These are phyloP conservation scores for Ascoidea rubescens DNA, from an alignment of 805 yeast genomes.

Conservation along the genomic window DNA sequence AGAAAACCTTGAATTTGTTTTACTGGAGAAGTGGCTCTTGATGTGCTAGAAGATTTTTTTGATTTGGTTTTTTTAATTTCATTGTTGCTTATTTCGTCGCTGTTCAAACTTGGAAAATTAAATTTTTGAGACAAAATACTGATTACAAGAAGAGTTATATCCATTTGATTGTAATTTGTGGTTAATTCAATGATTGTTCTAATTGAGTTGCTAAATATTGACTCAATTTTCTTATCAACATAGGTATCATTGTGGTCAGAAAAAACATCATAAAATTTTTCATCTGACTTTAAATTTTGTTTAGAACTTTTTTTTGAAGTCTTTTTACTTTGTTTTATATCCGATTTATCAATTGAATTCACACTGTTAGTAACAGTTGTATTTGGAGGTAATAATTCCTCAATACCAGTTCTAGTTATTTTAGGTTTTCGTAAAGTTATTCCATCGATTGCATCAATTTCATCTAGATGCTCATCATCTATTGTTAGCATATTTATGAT, in stretches of 20 bases:
- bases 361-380: constrained; percentile 8
- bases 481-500: constrained; percentile 59
- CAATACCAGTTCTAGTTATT: constrained; percentile 17
- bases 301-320: constrained; percentile 5
- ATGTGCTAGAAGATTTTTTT: not conserved
- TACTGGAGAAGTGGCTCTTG: not conserved
- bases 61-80: constrained; percentile 1
- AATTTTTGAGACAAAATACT: constrained; percentile 75
- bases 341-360: constrained; percentile 9
- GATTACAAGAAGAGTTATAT: constrained; percentile 64
- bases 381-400: constrained; percentile 9
- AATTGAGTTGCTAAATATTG: constrained; percentile 50
- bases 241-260: not conserved
- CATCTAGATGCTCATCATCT: constrained; percentile 26
- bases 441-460: constrained; percentile 16
- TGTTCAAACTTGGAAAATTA: constrained; percentile 12
- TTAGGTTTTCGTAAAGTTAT: constrained; percentile 22
- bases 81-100: not conserved
- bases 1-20: not conserved
- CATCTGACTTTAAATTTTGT: constrained; percentile 5
- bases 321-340: constrained; percentile 9
- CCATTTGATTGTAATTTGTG: constrained; percentile 48
- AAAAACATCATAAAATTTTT: not conserved
- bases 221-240: constrained; percentile 4
- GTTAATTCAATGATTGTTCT: constrained; percentile 56